Base-by-base conservation (phyloP, 2,329 filamentous ascomycete species). In the Colletotrichum somersetense region DNA sequence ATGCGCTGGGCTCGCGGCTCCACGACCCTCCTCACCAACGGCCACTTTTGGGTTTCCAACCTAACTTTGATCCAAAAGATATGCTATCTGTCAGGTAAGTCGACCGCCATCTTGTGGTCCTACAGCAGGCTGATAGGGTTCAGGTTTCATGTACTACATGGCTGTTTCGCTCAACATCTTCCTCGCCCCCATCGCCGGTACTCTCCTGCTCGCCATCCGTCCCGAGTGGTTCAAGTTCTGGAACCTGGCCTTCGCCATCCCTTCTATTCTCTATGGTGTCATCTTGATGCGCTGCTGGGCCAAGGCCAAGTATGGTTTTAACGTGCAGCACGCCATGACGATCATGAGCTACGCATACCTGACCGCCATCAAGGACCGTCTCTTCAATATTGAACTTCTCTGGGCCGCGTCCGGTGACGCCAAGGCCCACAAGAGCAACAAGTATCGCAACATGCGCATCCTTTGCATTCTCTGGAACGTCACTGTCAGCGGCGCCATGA, bases 1-100 rank as follows among this genome's bases (percentile, higher is more conserved):
- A 83, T 83, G 82, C 79, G 82, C 20, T 84, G 82, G 82, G 82
- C 81, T 14, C 79, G 81, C 63, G 82, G 81, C 26, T 81, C 79
- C 58, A 83, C 80, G 1, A 83, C 82, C 1, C 77, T 84, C n/a
- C 75, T 83, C 20, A 82, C 81, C 16, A 82, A 82, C 66, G 78
- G 79, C 48, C 80, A 81, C 66, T 84, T 84, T 69, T 84, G 82
- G 82, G 77, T 77, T 0, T 82, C 80, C 4, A 79, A 79, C 46
- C 74, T 84, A 40, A 80, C 77, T 16, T 38, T 81, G 30, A 80
- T 83, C 72, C 82, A 84, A 73, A 84, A 84, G 68, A 71, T 83
- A 58, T 84, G 82, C 76, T 83, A 83, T 66, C 76, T 83, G 3
- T 83, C 79, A 50, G 82, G 82, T 77, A 77, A 72, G 76, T 68